Evolutionary conservation across 345 rosid species (phyloP), one percentile per base, ranked within the genome.

Genomic region (Kandelia obovata): DNA sequence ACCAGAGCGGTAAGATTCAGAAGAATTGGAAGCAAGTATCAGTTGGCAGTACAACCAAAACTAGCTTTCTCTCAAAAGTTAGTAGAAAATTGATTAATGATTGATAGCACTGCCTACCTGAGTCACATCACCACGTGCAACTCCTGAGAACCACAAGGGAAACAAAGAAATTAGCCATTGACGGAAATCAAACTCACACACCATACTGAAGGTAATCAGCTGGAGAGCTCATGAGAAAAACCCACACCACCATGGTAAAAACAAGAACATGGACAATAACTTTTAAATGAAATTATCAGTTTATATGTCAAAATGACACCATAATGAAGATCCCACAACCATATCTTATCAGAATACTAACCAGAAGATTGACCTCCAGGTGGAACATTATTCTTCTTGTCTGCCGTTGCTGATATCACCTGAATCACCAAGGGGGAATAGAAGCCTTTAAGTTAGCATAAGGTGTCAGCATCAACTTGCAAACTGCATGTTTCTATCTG

Each of bases 311-410:
- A 60, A 58, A 59, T 52, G 53, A 17, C 25, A 23, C 58, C 68
- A 53, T 7, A 43, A 58, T 27, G 37, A 67, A 49, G 55, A 43
- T 39, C 53, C 53, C 27, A 32, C 20, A 16, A 31, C 31, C 21
- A 13, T 13, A 58, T 16, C 63, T 1, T 5, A 56, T 31, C 39
- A 46, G 11, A 52, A 65, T 61, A 81, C 86, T 82, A 78, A 85
- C 98, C 93, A 37, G 89, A 76, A 53, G 91, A 79, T 81, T 84
- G 89, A 52, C 78, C 82, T 49, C 82, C 81, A 27, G 79, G 68
- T 58, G 77, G 77, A 30, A 64, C 74, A 74, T 53, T 70, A 20
- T 81, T 57, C 71, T 67, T 85, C 71, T 67, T 85, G 71, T 77
- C 86, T 13, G 78, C 71, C 61, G 74, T 53, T 69, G 79, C 92